Evolutionary conservation across 441 rosid species (phyloP).

Genomic region (Gossypium lobatum): DNA sequence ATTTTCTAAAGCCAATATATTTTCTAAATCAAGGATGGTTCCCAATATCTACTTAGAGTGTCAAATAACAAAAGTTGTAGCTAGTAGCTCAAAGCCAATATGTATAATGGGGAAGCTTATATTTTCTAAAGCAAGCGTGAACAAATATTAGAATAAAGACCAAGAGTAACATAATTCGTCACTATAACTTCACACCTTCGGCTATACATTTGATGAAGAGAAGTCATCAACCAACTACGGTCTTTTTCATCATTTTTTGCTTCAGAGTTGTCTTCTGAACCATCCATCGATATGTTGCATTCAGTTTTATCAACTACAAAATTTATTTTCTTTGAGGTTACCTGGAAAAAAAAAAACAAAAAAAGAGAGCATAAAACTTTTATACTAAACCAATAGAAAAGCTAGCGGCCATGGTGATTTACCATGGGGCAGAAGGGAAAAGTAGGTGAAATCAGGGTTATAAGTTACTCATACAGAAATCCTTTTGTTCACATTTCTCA

Average conservation of each 20-base stretch:
- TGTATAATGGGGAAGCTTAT: background rate
- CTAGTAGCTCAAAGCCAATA: background rate
- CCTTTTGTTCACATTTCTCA: background rate
- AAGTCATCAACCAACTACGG: constrained; percentile 83
- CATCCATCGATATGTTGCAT: constrained; percentile 34
- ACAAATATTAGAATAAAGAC: constrained; percentile 12
- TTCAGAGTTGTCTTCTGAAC: constrained; percentile 42
- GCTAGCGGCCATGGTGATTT: constrained; percentile 1
- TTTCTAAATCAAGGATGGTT: background rate
- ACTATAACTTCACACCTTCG: constrained; percentile 60
- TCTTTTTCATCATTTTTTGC: constrained; percentile 63
- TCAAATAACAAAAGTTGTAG: background rate
- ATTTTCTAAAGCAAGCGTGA: background rate
- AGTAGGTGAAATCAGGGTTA: background rate
- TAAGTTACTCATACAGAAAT: constrained; percentile 1
- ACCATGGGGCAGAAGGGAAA: background rate
- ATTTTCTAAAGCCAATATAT: background rate
- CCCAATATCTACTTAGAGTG: background rate
- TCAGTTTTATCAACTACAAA: constrained; percentile 72
- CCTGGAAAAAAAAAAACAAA: constrained; percentile 37
- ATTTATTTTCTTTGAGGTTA: constrained; percentile 86
- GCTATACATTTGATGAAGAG: constrained; percentile 96
- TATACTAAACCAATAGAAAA: constrained; percentile 11
- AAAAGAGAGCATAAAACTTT: background rate
- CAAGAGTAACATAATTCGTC: background rate